These are phyloP conservation scores for Diplogelasinospora grovesii DNA, from an alignment of 495 filamentous ascomycete genomes.

Conservation along the genomic window DNA sequence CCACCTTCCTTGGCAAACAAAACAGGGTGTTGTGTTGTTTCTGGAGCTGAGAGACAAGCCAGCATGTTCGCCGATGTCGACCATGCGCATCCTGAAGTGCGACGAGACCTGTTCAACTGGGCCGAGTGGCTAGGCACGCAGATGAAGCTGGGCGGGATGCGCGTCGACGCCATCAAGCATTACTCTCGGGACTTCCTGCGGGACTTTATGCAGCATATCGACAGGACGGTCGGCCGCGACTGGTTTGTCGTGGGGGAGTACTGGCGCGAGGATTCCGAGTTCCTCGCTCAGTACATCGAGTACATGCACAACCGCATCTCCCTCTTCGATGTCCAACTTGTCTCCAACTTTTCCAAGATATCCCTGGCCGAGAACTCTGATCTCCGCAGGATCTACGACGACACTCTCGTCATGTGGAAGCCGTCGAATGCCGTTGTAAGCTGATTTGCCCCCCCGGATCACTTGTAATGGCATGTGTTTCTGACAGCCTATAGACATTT, in stretches of 20 bases:
- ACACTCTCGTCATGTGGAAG: slow-evolving; percentile 49
- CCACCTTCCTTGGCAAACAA: too few relatives aligned
- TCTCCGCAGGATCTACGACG: slow-evolving; percentile 53
- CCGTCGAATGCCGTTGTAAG: slow-evolving; percentile 55
- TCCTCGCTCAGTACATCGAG: slow-evolving; percentile 52
- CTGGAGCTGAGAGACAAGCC: slow-evolving; percentile 1
- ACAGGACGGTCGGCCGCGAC: slow-evolving; percentile 39
- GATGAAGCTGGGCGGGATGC: slow-evolving; percentile 57
- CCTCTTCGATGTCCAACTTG: slow-evolving; percentile 62
- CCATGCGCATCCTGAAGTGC: slow-evolving; percentile 59
- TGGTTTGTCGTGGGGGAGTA: slow-evolving; percentile 71
- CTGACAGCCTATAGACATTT: slow-evolving; percentile 27
- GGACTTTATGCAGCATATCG: slow-evolving; percentile 37
- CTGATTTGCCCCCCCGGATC: background rate
- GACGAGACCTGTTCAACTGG: slow-evolving; percentile 59
- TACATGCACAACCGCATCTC: slow-evolving; percentile 50
- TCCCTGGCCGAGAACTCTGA: slow-evolving; percentile 32
- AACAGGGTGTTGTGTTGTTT: background rate
- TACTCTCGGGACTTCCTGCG: slow-evolving; percentile 60
- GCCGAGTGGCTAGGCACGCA: slow-evolving; percentile 56
- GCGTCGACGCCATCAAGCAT: slow-evolving; percentile 71
- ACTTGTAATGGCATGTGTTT: background rate
- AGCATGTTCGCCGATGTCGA: slow-evolving; percentile 66
- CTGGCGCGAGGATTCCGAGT: slow-evolving; percentile 55
- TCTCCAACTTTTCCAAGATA: slow-evolving; percentile 55